These are phyloP conservation scores for Volvox carteri DNA, from an alignment of 163 green algal genomes.

Conservation along the genomic window DNA sequence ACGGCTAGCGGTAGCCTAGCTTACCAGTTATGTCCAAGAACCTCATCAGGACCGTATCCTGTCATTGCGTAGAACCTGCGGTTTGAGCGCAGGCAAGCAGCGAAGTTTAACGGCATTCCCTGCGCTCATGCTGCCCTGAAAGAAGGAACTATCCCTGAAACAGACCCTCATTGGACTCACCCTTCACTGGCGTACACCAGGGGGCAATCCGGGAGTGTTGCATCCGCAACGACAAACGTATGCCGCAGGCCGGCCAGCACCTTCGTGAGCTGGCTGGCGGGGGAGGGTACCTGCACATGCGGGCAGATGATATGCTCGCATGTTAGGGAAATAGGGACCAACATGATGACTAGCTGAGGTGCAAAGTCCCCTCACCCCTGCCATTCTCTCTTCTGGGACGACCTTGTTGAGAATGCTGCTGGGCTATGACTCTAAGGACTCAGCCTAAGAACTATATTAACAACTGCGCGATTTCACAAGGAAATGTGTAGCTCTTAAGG, in stretches of 20 bases:
- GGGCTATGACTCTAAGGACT: background rate
- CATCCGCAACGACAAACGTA: constrained; percentile 95
- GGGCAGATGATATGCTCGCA: too few species aligned
- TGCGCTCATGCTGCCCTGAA: background rate
- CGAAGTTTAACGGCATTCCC: background rate
- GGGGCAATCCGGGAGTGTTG: constrained; percentile 91
- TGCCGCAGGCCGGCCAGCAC: constrained; percentile 90
- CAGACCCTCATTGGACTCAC: constrained; percentile 67
- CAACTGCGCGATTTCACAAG: background rate
- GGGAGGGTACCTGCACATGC: constrained; percentile 74
- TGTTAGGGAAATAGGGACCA: background rate
- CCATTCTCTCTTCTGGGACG: constrained; percentile 13
- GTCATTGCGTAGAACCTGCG: constrained; percentile 94
- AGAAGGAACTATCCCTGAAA: background rate
- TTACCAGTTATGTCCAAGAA: constrained; percentile 95
- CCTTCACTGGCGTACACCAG: constrained; percentile 93
- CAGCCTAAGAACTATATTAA: background rate
- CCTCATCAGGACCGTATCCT: constrained; percentile 91
- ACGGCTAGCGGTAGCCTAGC: background rate
- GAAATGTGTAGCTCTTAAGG: background rate
- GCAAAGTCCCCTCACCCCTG: constrained; percentile 25
- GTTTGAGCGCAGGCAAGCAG: background rate
- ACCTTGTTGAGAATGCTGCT: constrained; percentile 5
- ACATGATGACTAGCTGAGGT: background rate
- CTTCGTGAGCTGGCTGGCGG: constrained; percentile 86